Evolutionary conservation across 225 moss, liverwort and hornwort species (phyloP).

Genomic region (Takakia lepidozioides): DNA sequence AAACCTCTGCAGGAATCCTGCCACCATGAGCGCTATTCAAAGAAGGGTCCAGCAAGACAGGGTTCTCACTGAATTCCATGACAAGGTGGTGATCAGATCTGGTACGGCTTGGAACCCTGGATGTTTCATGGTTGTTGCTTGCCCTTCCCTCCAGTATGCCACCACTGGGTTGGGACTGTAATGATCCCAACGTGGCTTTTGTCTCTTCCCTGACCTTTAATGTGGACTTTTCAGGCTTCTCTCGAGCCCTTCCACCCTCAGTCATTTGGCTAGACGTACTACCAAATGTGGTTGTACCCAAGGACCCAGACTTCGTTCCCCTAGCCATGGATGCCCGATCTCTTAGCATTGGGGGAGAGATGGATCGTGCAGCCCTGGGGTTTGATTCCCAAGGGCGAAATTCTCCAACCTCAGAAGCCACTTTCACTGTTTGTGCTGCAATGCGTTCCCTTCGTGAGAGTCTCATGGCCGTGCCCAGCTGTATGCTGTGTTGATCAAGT

Average conservation of each 20-base stretch:
- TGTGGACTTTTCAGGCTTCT: neutral
- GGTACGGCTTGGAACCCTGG: conserved; percentile 18
- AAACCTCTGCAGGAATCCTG: conserved; percentile 44
- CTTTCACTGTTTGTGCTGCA: conserved; percentile 43
- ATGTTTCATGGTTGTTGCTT: conserved; percentile 12
- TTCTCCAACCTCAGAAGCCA: conserved; percentile 18
- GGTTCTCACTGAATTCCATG: conserved; percentile 19
- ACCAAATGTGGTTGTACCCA: neutral
- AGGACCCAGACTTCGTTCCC: conserved; percentile 12
- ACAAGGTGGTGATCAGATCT: conserved; percentile 33
- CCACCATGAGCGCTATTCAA: conserved; percentile 9
- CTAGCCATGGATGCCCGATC: conserved; percentile 15
- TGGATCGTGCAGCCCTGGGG: conserved; percentile 10
- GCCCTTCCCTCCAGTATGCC: conserved; percentile 8
- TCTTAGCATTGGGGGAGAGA: conserved; percentile 3
- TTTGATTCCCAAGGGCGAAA: conserved; percentile 9
- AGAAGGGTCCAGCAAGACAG: conserved; percentile 7
- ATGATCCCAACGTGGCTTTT: conserved; percentile 6
- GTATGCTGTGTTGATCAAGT: conserved; percentile 10
- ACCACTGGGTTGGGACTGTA: conserved; percentile 6
- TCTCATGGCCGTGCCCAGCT: conserved; percentile 34
- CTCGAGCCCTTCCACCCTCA: conserved; percentile 5
- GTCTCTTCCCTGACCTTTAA: conserved; percentile 10
- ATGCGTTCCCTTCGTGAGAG: conserved; percentile 51
- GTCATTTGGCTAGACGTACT: neutral